Evolutionary conservation across 768 basidiomycete species (phyloP).

Genomic region (Rhodotorula toruloides): DNA sequence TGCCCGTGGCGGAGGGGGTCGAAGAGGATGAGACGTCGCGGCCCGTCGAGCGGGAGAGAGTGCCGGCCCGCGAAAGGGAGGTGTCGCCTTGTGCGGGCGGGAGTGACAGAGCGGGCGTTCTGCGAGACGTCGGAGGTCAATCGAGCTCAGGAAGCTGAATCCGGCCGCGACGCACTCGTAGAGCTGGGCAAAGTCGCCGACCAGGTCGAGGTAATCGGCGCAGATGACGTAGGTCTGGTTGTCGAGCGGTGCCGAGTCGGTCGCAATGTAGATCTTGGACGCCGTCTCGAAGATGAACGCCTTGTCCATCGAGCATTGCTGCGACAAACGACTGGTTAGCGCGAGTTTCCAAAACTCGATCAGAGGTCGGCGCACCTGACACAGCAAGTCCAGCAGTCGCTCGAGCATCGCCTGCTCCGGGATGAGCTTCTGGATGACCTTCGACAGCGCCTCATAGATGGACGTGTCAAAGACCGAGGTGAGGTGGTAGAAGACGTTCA

Average conservation of each 20-base stretch:
- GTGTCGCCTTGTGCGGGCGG: too few relatives aligned
- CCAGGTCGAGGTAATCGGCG: conserved; percentile 82
- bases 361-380: conserved; percentile 42
- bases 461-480: conserved; percentile 92
- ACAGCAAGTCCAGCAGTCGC: conserved; percentile 64
- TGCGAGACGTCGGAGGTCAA: neutral
- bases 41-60: too few relatives aligned
- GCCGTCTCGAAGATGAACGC: conserved; percentile 85
- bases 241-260: conserved; percentile 87
- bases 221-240: conserved; percentile 79
- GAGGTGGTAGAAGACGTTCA: conserved; percentile 69
- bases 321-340: neutral
- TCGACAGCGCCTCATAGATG: conserved; percentile 84
- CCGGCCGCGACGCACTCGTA: conserved; percentile 60
- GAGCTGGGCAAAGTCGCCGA: conserved; percentile 75
- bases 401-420: conserved; percentile 80
- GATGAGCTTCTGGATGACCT: conserved; percentile 77
- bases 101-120: too few relatives aligned
- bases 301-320: conserved; percentile 91
- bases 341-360: neutral
- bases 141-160: neutral
- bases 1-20: too few relatives aligned
- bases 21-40: too few relatives aligned
- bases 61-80: too few relatives aligned
- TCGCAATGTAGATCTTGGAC: conserved; percentile 83